Evolutionary conservation across 2,329 filamentous ascomycete species (phyloP).

Genomic region (Huntiella decipiens): DNA sequence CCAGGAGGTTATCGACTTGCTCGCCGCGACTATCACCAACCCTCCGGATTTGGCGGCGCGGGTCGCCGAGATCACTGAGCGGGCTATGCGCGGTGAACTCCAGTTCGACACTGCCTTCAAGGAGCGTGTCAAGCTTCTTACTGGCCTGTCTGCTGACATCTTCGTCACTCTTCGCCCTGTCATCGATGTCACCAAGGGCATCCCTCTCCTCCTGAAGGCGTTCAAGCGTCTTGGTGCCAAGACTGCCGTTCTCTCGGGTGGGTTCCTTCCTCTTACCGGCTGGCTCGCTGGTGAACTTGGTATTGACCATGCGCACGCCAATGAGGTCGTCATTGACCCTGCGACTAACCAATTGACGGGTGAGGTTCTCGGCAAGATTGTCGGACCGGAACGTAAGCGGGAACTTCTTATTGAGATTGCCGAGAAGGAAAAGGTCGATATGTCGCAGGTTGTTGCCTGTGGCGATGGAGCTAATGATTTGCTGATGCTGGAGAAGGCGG

Average conservation of each 20-base stretch:
- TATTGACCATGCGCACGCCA: constrained; percentile 76
- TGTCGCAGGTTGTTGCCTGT: constrained; percentile 52
- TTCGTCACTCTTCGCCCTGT: constrained; percentile 58
- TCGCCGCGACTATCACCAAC: constrained; percentile 59
- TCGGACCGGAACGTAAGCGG: constrained; percentile 57
- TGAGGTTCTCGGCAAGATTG: constrained; percentile 51
- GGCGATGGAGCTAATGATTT: constrained; percentile 73
- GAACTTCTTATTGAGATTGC: constrained; percentile 55
- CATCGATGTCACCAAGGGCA: constrained; percentile 68
- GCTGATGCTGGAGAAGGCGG: constrained; percentile 58
- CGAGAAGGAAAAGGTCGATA: constrained; percentile 40
- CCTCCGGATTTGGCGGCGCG: constrained; percentile 54
- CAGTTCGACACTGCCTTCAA: constrained; percentile 75
- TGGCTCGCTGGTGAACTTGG: constrained; percentile 71
- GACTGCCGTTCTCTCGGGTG: constrained; percentile 79
- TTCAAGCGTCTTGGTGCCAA: constrained; percentile 66
- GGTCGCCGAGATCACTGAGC: constrained; percentile 75
- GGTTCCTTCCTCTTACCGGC: constrained; percentile 72
- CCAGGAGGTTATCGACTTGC: constrained; percentile 92
- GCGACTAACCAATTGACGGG: constrained; percentile 43
- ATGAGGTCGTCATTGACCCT: constrained; percentile 53
- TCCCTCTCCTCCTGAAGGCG: constrained; percentile 50
- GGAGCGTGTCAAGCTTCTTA: constrained; percentile 61
- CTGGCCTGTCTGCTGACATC: constrained; percentile 58
- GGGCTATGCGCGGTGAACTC: constrained; percentile 89